Evolutionary conservation across 2,329 filamentous ascomycete species (phyloP).

Genomic region (Ascocoryne sarcoides): DNA sequence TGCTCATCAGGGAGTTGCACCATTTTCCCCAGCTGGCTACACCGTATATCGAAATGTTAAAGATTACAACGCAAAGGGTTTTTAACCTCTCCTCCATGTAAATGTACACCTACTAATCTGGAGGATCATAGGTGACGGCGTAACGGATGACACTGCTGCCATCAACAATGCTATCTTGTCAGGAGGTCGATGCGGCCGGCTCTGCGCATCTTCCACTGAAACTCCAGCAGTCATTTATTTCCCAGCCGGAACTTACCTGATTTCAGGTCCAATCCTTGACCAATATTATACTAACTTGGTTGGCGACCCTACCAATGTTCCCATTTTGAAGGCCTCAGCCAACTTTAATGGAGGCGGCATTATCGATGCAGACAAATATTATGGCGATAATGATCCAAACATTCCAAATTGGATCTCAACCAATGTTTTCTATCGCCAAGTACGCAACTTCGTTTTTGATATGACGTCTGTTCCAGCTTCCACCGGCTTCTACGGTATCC

Average conservation of each 20-base stretch:
- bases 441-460: slow-evolving; percentile 59
- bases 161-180: slow-evolving; percentile 42
- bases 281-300: slow-evolving; percentile 20
- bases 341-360: slow-evolving; percentile 76
- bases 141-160: not conserved
- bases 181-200: slow-evolving; percentile 15
- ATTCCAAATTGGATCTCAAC: slow-evolving; percentile 68
- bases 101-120: not conserved
- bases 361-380: slow-evolving; percentile 81
- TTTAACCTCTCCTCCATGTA: not conserved
- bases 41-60: not conserved
- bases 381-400: slow-evolving; percentile 40
- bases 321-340: slow-evolving; percentile 63
- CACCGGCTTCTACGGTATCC: slow-evolving; percentile 33
- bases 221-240: not conserved
- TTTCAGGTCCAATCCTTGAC: slow-evolving; percentile 15
- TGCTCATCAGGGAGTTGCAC: not conserved
- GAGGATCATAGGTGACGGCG: not conserved
- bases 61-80: not conserved
- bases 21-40: not conserved
- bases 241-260: slow-evolving; percentile 1
- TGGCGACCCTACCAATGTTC: slow-evolving; percentile 35
- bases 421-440: slow-evolving; percentile 56
- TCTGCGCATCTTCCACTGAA: slow-evolving; percentile 29
- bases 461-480: slow-evolving; percentile 28